Conservation (phyloP, 257 asterid genomes). For the Misopates orontium region DNA sequence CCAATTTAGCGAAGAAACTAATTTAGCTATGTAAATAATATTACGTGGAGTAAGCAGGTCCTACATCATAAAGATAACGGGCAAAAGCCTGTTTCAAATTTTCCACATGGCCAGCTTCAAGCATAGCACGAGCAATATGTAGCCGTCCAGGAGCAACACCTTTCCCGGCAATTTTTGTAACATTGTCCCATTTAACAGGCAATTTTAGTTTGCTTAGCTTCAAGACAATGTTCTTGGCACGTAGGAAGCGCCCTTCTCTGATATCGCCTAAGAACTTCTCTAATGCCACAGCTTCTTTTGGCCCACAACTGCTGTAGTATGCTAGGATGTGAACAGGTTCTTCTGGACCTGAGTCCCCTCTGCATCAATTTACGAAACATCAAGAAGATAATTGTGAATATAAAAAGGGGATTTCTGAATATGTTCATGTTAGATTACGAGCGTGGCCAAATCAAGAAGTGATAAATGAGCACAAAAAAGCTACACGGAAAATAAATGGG, state of each 20-base stretch:
- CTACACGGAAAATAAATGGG: background rate
- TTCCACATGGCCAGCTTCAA: slow-evolving; percentile 96
- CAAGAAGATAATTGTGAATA: background rate
- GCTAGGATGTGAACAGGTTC: slow-evolving; percentile 99
- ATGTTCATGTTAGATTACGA: background rate
- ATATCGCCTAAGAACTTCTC: slow-evolving; percentile 68
- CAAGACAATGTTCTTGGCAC: slow-evolving; percentile 84
- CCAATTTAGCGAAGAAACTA: slow-evolving; percentile 1
- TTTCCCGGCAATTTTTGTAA: slow-evolving; percentile 83
- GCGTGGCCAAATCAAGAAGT: slow-evolving; percentile 18
- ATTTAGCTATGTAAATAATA: slow-evolving; percentile 11
- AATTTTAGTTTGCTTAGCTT: slow-evolving; percentile 77
- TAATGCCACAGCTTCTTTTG: slow-evolving; percentile 53
- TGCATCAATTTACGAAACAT: slow-evolving; percentile 37
- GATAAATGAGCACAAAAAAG: slow-evolving; percentile 7
- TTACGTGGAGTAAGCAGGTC: slow-evolving; percentile 99
- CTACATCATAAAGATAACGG: slow-evolving; percentile 90
- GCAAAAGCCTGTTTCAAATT: slow-evolving; percentile 86
- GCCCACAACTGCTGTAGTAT: slow-evolving; percentile 92
- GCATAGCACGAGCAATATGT: slow-evolving; percentile 97
- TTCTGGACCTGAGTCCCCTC: slow-evolving; percentile 64
- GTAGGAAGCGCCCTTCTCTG: slow-evolving; percentile 77
- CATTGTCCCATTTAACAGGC: slow-evolving; percentile 85
- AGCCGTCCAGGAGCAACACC: slow-evolving; percentile 97
- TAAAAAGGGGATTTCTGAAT: background rate